A percentile compares a stretch with the other conserved stretches of the same genome.
These are phyloP conservation scores for Aureobasidium sp. DNA, from an alignment of 2,329 filamentous ascomycete species.

Conservation along the genomic window DNA sequence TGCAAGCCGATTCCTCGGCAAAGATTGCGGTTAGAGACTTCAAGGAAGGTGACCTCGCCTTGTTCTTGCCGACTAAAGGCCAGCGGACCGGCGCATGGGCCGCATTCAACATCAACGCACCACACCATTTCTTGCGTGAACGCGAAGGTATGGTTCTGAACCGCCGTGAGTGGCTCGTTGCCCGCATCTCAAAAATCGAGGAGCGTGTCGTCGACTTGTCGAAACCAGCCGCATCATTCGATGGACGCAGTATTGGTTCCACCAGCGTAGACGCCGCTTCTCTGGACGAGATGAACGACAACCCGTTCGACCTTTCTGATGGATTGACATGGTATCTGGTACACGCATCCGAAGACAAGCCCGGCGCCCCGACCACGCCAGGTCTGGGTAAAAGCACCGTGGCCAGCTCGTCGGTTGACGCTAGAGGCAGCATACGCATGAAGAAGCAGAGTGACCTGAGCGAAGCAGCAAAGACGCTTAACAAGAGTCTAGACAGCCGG, in stretches of 20 bases:
- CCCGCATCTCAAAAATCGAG: conserved; percentile 82
- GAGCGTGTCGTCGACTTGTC: conserved; percentile 89
- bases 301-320: conserved; percentile 93
- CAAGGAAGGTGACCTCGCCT: conserved; percentile 88
- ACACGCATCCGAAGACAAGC: conserved; percentile 82
- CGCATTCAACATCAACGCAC: conserved; percentile 94
- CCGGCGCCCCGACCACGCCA: conserved; percentile 77
- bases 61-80: conserved; percentile 91
- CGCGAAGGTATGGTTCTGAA: conserved; percentile 79
- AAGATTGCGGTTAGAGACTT: conserved; percentile 96
- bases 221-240: conserved; percentile 39
- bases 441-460: conserved; percentile 30
- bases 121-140: conserved; percentile 93
- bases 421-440: conserved; percentile 55
- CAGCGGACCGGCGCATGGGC: conserved; percentile 94
- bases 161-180: conserved; percentile 89
- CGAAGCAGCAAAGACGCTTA: conserved; percentile 45
- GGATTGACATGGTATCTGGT: conserved; percentile 94
- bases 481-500: conserved; percentile 82
- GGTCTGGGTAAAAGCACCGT: conserved; percentile 88
- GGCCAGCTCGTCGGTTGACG: conserved; percentile 77
- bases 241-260: conserved; percentile 21
- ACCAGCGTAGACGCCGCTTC: conserved; percentile 9
- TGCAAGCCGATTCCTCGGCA: conserved; percentile 79
- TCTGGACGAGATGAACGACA: conserved; percentile 54